Base-by-base conservation (phyloP, 352 stramenopile genomes). In the Phytophthora chlamydospora region DNA sequence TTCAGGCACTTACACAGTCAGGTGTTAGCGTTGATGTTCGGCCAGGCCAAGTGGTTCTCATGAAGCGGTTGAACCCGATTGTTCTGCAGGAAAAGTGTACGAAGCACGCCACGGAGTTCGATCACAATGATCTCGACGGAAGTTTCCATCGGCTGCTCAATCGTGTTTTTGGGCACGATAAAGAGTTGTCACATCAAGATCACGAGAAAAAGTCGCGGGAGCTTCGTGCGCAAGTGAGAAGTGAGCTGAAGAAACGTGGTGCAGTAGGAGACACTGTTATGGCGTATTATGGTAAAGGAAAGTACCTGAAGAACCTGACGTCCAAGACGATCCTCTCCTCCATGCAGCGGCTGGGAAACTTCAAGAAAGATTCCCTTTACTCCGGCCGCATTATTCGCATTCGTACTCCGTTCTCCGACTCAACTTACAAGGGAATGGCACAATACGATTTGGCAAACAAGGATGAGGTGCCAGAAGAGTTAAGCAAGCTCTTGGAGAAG, bases 61-160 rank as follows among this genome's bases (percentile, higher is more conserved):
- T 91, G 13, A 88, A 88, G 48, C 71, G 58, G 4, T 53, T 91
- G 11, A 89, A 91, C 17, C 52, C 73, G 5, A 70, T 51, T 0
- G 69, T 89, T 24, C 35, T 91, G 14, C 75, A 90, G 16, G 62
- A 73, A 27, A 90, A 90, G 40, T 91, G 83, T 45, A 80, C 85
- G 40, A 57, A 89, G 17, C 73, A 77, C 36, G 71, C 76, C 17
- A 82, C 80, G 6, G 75, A 83, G 19, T 91, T 85, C 42, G 71
- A 85, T 43, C 68, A 76, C 9, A 68, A 69, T 9, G 80, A 91
- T 36, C 73, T 90, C n/a, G 80, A 91, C 56, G 80, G 78, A 8
- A 90, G 78, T 33, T 91, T 90, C 34, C 80, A 90, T 39, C 68
- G 81, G 2, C 56, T 91, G 35, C 66, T 91, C 1, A 91, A 91